A percentile compares a stretch with the other conserved stretches of the same genome.
Evolutionary conservation across 345 rosid species (phyloP).

Genomic region (Salix exigua): DNA sequence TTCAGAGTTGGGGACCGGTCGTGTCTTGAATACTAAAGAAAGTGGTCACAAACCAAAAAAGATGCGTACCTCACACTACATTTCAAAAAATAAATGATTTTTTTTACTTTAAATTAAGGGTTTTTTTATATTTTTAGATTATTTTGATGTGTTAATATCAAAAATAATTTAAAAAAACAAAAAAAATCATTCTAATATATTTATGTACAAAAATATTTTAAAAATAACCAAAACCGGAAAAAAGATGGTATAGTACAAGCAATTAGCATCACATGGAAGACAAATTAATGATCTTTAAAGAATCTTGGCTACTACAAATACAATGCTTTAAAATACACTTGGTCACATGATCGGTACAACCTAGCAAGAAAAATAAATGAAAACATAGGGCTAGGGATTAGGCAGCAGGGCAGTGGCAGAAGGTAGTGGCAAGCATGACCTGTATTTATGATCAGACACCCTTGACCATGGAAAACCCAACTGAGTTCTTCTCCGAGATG

Average conservation of each 20-base stretch:
- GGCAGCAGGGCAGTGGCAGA: not conserved
- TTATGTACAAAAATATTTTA: too few species aligned
- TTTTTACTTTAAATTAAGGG: too few species aligned
- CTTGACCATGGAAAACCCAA: not conserved
- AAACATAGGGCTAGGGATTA: not conserved
- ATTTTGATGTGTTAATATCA: too few species aligned
- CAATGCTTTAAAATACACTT: not conserved
- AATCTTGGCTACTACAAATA: not conserved
- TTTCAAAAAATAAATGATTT: too few species aligned
- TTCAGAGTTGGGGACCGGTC: too few species aligned
- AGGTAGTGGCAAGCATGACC: not conserved
- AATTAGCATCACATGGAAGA: not conserved
- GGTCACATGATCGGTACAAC: not conserved
- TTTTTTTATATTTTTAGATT: too few species aligned
- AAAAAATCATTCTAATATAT: too few species aligned
- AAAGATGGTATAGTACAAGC: too few species aligned
- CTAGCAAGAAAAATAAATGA: not conserved
- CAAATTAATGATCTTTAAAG: not conserved
- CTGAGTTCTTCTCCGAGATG: not conserved
- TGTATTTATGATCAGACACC: not conserved
- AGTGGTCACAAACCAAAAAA: too few species aligned
- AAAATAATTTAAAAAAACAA: too few species aligned
- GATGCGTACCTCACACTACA: rapidly evolving
- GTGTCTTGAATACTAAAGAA: too few species aligned
- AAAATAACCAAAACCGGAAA: too few species aligned